Evolutionary conservation across 1,139 yeast species (phyloP), one percentile per base, ranked within the genome.

Genomic region (Lodderomyces orthopsilosis): DNA sequence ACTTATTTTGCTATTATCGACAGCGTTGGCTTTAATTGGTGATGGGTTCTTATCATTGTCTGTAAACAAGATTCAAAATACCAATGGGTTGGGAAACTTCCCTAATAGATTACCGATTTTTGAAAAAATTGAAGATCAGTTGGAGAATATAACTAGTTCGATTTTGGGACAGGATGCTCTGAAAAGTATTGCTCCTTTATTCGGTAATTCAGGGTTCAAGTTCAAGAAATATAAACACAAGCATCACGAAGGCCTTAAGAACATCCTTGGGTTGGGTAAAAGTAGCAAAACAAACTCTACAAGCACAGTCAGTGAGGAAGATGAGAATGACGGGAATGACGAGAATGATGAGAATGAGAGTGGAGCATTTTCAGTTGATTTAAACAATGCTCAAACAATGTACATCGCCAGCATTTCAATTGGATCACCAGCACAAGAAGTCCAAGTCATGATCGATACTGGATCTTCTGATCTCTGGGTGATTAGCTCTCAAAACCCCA

Each of bases 391-490:
- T 12, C 40, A 54, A 48, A 42, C 51, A 38, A 49, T 55, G 41
- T 67, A 67, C 51, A 51, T 57, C 14, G 55, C 68, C 17, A 52
- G 56, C n/a, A 56, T 70, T 24, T 46, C 51, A 37, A 46, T 71
- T 14, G 77, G 77, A 12, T 60, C 70, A 14, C 66, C 73, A 12
- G 49, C 52, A 17, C 73, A 69, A 50, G 45, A 54, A 28, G 54
- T 66, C 30, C 48, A 52, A 6, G 61, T 66, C 9, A 53, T 60
- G 43, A 50, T 73, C 35, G 78, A 72, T 51, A 73, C 78, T 9
- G 77, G 76, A 7, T 66, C 74, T 15, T 56, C 71, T 28, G 77
- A 72, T 49, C 53, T 72, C 44, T 73, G 78, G 78, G 61, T 73
- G n/a, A 40, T 42, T 38, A 41, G 42, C 12, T 21, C 44, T 12